Base-by-base conservation (phyloP, 228 moss, liverwort and hornwort genomes). In the Sphagnum magellanicum region DNA sequence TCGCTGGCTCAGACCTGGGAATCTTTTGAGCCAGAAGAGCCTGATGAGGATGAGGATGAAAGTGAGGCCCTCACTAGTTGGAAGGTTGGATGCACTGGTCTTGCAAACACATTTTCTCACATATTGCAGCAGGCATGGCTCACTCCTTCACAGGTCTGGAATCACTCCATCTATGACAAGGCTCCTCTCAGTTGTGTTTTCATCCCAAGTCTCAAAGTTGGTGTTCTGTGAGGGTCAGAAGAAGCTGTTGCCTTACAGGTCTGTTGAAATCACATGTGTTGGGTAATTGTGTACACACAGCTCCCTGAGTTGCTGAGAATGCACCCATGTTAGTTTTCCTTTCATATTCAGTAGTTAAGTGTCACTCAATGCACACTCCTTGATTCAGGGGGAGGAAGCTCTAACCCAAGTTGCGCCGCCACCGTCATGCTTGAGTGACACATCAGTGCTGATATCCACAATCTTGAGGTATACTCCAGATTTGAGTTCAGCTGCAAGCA, bases 41-140 rank as follows among this genome's bases (percentile, higher is more conserved):
- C 32, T 32, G 78, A 76, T 50, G 77, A 79, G 69, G 72, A 75
- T 48, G 67, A 78, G 70, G 75, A 81, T 50, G 64, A 71, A 66
- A 73, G 75, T 5, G 79, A 83, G 68, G 10, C 67, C 7, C 50
- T 75, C 16, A 75, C 76, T 53, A 83, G 79, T 57, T 83, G 89
- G 89, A 89, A 81, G 77, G 67, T 71, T 6, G 81, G 81, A 61
- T 81, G 76, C 72, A 51, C 81, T 11, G 47, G 66, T 16, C 48
- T 89, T 59, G 77, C 79, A 1, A 53, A 66, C 69, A 71, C 77
- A 49, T 79, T 81, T 71, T 74, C 89, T 72, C 80, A 79, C 65
- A 78, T 86, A 67, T 67, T 89, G 81, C 85, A 86, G 77, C 79
- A 77, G 65, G 86, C 89, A 52, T 89, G 89, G 89, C 69, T 89